Percentiles rank a stretch among this genome's conserved stretches.
These are phyloP conservation scores for Talaromyces sp. DNA, from an alignment of 2,329 filamentous ascomycete genomes.

Conservation along the genomic window DNA sequence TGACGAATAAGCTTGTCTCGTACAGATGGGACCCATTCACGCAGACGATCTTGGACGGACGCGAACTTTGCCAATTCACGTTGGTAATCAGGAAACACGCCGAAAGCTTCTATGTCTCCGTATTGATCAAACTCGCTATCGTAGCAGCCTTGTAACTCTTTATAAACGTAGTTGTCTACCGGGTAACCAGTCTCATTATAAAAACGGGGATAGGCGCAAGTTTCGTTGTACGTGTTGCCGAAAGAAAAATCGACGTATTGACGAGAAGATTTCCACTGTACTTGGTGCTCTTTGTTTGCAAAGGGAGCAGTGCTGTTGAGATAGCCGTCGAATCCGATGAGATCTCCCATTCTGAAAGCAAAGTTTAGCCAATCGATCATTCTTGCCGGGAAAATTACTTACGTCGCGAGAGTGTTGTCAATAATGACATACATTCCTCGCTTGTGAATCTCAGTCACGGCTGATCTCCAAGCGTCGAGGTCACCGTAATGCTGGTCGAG, in stretches of 20 bases:
- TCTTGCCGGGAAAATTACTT: conserved; percentile 20
- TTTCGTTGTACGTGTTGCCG: conserved; percentile 49
- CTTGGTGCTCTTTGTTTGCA: conserved; percentile 50
- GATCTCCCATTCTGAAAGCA: conserved; percentile 48
- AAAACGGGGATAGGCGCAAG: conserved; percentile 56
- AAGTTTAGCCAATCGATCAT: not conserved
- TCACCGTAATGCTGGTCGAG: conserved; percentile 59
- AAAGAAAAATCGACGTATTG: conserved; percentile 56
- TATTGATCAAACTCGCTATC: conserved; percentile 62
- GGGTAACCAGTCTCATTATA: conserved; percentile 55
- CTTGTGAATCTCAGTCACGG: conserved; percentile 56
- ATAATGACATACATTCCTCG: conserved; percentile 61
- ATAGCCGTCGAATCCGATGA: conserved; percentile 58
- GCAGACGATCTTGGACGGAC: conserved; percentile 61
- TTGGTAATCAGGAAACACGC: conserved; percentile 58
- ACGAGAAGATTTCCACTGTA: conserved; percentile 50
- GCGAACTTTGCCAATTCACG: conserved; percentile 62
- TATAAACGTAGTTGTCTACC: conserved; percentile 43
- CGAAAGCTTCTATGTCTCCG: conserved; percentile 59
- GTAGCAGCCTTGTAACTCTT: conserved; percentile 51
- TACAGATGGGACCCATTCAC: conserved; percentile 58
- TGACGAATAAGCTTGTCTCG: conserved; percentile 54
- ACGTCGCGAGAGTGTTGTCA: conserved; percentile 62
- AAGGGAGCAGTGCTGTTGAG: conserved; percentile 56
- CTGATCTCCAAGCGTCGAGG: conserved; percentile 53